Evolutionary conservation across 768 basidiomycete genomes (phyloP).

Genomic region (Cyclocybe cylindracea): DNA sequence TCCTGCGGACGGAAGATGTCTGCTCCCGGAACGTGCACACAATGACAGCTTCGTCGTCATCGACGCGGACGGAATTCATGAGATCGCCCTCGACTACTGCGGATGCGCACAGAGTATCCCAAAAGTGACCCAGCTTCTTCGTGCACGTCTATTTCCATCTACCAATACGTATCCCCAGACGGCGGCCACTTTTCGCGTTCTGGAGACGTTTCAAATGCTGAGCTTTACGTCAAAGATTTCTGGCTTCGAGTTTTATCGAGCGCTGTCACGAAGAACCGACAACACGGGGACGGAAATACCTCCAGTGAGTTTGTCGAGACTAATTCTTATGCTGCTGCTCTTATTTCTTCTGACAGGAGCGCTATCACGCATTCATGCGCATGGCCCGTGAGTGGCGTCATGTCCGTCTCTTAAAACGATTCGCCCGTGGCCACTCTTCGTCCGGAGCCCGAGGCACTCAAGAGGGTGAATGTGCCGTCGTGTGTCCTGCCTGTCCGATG

Average conservation of each 20-base stretch:
- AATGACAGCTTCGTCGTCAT: constrained; percentile 24
- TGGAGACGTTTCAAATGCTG: constrained; percentile 31
- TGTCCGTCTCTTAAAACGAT: constrained; percentile 22
- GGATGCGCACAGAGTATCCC: constrained; percentile 16
- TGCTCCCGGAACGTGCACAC: constrained; percentile 6
- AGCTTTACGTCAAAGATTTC: constrained; percentile 32
- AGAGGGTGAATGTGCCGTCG: constrained; percentile 25
- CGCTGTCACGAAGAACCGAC: constrained; percentile 24
- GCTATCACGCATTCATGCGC: constrained; percentile 26
- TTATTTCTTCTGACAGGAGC: constrained; percentile 15
- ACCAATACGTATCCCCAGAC: constrained; percentile 26
- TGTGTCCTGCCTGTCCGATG: constrained; percentile 31
- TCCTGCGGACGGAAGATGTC: constrained; percentile 10
- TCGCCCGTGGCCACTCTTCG: constrained; percentile 21
- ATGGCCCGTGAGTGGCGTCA: constrained; percentile 24
- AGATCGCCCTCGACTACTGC: constrained; percentile 29
- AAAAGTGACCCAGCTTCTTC: constrained; percentile 30
- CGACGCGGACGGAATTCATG: constrained; percentile 22
- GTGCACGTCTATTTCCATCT: constrained; percentile 28
- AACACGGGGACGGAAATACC: constrained; percentile 24
- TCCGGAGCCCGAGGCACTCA: constrained; percentile 16
- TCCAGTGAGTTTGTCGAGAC: constrained; percentile 11
- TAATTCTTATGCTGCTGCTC: neutral
- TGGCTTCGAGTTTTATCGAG: constrained; percentile 30
- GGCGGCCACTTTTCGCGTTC: constrained; percentile 27